phyloP scores from a whole-genome alignment of 768 basidiomycete genomes.

The Kwoniella sp. region DNA sequence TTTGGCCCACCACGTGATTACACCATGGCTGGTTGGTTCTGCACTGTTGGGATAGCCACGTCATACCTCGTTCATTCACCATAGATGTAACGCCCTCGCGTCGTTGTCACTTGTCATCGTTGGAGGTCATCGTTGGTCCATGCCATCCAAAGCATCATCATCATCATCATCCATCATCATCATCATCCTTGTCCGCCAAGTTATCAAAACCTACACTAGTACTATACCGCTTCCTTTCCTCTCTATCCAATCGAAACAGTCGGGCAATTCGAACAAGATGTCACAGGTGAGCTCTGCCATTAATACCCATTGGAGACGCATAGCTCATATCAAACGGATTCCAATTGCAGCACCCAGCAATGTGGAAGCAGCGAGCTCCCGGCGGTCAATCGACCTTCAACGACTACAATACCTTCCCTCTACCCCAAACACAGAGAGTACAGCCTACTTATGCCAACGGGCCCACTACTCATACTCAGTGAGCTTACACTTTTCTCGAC shows the following conservation, averaged over 20 bases:
- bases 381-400: conserved; percentile 66
- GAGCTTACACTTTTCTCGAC: conserved; percentile 20
- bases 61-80: not conserved
- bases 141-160: conserved; percentile 1
- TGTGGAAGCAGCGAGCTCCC: conserved; percentile 20
- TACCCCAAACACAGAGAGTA: conserved; percentile 56
- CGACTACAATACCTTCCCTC: conserved; percentile 74
- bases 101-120: conserved; percentile 10
- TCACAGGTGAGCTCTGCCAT: conserved; percentile 17
- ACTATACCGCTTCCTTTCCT: too few species aligned
- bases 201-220: too few species aligned
- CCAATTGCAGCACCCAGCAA: conserved; percentile 16
- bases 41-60: conserved; percentile 15
- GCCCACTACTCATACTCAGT: conserved; percentile 73
- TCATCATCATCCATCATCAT: conserved; percentile 9
- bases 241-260: too few species aligned
- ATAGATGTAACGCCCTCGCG: conserved; percentile 10
- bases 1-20: conserved; percentile 4
- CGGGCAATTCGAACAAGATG: too few species aligned
- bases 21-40: not conserved
- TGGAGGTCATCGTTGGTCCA: not conserved
- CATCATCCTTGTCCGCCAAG: too few species aligned
- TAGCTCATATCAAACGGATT: too few species aligned
- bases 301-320: too few species aligned
- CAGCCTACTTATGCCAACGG: conserved; percentile 56